A percentile compares a stretch with the other conserved stretches of the same genome.
phyloP scores from a whole-genome alignment of 2,329 filamentous ascomycete genomes.

The Xylariaceae sp. region DNA sequence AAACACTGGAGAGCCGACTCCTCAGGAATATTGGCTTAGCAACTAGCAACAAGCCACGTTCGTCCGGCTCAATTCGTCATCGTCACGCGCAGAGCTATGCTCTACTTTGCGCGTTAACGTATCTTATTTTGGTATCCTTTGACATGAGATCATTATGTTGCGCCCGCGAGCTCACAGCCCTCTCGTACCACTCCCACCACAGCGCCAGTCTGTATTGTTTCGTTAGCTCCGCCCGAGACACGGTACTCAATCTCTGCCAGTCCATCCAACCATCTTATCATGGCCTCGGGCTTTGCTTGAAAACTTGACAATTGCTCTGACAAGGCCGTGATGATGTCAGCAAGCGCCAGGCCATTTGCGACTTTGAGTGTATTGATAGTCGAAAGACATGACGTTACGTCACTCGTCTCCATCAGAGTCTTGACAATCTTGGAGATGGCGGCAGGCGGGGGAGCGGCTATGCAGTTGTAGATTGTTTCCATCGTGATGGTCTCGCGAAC shows the following conservation, averaged over 20 bases:
- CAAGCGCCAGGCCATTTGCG: slow-evolving; percentile 79
- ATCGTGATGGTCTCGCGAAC: slow-evolving; percentile 77
- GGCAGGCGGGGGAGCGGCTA: slow-evolving; percentile 87
- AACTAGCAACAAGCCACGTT: too few relatives aligned
- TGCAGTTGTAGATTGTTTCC: slow-evolving; percentile 94
- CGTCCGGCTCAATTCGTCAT: too few relatives aligned
- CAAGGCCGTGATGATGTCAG: slow-evolving; percentile 86
- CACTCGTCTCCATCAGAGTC: slow-evolving; percentile 76
- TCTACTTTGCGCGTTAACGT: too few relatives aligned
- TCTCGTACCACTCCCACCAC: slow-evolving; percentile 83
- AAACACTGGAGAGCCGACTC: too few relatives aligned
- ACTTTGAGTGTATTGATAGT: slow-evolving; percentile 87
- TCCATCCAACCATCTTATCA: slow-evolving; percentile 87
- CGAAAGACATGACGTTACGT: slow-evolving; percentile 83
- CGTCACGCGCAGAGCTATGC: too few relatives aligned
- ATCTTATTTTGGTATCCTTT: too few relatives aligned
- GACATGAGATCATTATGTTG: slow-evolving; percentile 4
- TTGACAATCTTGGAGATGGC: slow-evolving; percentile 82
- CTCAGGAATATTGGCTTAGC: too few relatives aligned
- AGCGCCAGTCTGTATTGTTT: slow-evolving; percentile 86
- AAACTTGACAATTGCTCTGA: slow-evolving; percentile 78
- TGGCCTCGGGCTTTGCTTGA: slow-evolving; percentile 80
- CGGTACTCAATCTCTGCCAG: slow-evolving; percentile 91
- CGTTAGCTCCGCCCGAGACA: slow-evolving; percentile 80
- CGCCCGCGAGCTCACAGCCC: slow-evolving; percentile 69